Conservation (phyloP, 108 stramenopile species). For the Nannochloropsis oceanica region DNA sequence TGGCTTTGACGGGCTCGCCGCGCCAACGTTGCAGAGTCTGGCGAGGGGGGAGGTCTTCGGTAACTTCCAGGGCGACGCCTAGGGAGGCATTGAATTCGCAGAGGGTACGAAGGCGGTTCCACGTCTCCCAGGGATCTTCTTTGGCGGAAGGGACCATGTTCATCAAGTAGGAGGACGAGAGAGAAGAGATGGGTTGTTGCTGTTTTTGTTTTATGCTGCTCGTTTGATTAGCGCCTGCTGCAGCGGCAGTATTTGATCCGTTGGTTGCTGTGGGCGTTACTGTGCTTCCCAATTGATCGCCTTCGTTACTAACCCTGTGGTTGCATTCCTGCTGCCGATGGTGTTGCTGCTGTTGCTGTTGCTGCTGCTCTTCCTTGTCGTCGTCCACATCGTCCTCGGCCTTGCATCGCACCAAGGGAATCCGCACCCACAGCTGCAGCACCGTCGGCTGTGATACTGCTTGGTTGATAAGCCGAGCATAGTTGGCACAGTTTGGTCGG, state of each 20-base stretch:
- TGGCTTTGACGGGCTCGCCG: constrained; percentile 55
- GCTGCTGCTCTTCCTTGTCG: neutral
- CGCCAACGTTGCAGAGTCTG: constrained; percentile 56
- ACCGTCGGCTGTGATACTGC: constrained; percentile 39
- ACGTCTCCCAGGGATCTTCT: constrained; percentile 36
- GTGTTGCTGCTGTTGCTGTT: neutral
- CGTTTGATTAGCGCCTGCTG: neutral
- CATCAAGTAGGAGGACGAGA: no score
- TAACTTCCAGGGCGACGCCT: constrained; percentile 42
- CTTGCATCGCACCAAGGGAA: constrained; percentile 35
- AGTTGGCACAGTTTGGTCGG: constrained; percentile 31
- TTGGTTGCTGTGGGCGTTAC: neutral
- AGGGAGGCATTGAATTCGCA: constrained; percentile 32
- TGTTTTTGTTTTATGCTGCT: neutral
- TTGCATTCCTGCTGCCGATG: neutral
- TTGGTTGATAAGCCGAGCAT: constrained; percentile 44
- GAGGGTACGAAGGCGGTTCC: constrained; percentile 39
- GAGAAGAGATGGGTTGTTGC: no score
- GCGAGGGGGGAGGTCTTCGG: constrained; percentile 51
- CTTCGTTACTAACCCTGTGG: neutral
- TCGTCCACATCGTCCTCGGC: neutral
- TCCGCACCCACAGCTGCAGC: constrained; percentile 57
- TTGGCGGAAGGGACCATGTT: no score
- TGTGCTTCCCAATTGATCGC: neutral
- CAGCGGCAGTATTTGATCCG: neutral